Evolutionary conservation across 345 rosid genomes (phyloP).

Genomic region (Salix koriyanagi): DNA sequence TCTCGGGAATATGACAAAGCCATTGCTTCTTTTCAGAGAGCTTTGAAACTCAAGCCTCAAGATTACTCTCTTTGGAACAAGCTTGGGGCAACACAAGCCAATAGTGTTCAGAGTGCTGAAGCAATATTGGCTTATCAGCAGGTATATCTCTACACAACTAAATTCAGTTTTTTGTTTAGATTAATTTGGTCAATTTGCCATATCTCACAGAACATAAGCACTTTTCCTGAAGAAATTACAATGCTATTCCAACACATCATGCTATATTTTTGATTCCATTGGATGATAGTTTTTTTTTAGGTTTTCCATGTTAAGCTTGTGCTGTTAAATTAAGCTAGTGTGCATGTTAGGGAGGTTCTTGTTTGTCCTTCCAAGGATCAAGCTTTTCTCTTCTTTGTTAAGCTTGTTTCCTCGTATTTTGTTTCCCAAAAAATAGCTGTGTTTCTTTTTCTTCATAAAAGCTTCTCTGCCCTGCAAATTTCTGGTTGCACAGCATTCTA

Average conservation of each 20-base stretch:
- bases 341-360: not conserved
- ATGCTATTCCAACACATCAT: not conserved
- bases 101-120: constrained; percentile 97
- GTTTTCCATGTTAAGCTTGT: not conserved
- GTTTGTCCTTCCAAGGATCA: not conserved
- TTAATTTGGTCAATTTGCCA: not conserved
- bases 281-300: too few species aligned
- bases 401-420: not conserved
- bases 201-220: not conserved
- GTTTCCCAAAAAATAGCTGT: too few species aligned
- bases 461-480: not conserved
- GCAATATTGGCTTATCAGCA: constrained; percentile 95
- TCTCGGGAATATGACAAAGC: constrained; percentile 94
- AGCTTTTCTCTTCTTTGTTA: too few species aligned
- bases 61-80: constrained; percentile 99
- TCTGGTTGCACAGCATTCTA: not conserved
- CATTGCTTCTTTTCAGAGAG: constrained; percentile 69
- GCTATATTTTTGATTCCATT: not conserved
- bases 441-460: too few species aligned
- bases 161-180: not conserved
- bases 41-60: constrained; percentile 81
- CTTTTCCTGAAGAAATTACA: not conserved
- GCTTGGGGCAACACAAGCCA: constrained; percentile 98
- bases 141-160: constrained; percentile 34
- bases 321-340: not conserved